Evolutionary conservation across 345 rosid genomes (phyloP), one percentile per base, ranked within the genome.

Genomic region (Abelmoschus esculentus): DNA sequence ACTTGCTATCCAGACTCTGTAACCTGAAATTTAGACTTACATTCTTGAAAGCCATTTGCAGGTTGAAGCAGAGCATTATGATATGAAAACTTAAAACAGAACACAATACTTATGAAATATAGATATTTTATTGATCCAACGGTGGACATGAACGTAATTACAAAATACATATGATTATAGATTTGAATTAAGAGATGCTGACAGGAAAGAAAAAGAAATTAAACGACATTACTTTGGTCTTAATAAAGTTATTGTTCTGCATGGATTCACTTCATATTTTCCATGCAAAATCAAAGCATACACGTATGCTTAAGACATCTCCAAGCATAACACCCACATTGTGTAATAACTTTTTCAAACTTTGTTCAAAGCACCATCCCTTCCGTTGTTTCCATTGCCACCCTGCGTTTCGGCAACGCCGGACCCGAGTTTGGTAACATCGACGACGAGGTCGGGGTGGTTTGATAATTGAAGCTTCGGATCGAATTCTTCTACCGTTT

Each of bases 401-500:
- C 1, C 12, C 18, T 22, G 72, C 2, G 53, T 66, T 78, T 32
- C 14, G 52, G 3, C 2, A 47, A 77, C 58, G 50, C 83, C 86
- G 29, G 85, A 56, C 55, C 80, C 70, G 28, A 82, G 80, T 69
- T 81, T 83, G 26, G 72, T 74, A 14, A 84, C 78, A 34, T 84
- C 60, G 2, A 55, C 92, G 0, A 85, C 12, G 29, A 85, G 4
- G 29, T 19, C 26, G 9, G 22, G 85, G 36, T 86, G 36, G 32
- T 57, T 88, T 5, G 81, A 40, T 53, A 81, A 55, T 60, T 86
- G 81, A 31, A 80, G 83, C 61, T 79, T 81, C 14, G 82, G 69
- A 2, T 81, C 74, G 47, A 1, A 38, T 38, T 71, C 87, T 34
- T 58, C 83, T 42, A 64, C 83, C 53, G 56, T 76, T 29, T 79